Evolutionary conservation across 1,284 basidiomycete species (phyloP).

Genomic region (Ganoderma sp.): DNA sequence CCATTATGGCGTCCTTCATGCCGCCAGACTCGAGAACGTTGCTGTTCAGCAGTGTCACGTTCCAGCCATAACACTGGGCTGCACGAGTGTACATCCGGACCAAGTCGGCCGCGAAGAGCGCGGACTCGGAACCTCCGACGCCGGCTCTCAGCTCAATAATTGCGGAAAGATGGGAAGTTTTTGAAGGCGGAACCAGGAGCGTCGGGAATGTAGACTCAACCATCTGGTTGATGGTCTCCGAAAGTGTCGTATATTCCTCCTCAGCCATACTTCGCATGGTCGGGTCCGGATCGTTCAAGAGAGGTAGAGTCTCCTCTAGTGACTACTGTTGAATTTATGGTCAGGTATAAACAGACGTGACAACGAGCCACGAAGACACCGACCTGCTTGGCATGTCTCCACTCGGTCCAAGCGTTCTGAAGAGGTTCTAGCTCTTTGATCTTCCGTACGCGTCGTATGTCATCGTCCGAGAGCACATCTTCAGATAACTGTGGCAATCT

Average conservation of each 20-base stretch:
- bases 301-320: conserved; percentile 63
- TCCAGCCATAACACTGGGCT: conserved; percentile 61
- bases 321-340: conserved; percentile 53
- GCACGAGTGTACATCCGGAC: conserved; percentile 85
- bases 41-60: conserved; percentile 57
- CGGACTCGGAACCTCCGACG: conserved; percentile 90
- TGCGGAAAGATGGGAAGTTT: conserved; percentile 71
- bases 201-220: conserved; percentile 66
- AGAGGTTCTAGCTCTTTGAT: conserved; percentile 61
- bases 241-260: conserved; percentile 69
- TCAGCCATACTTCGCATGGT: conserved; percentile 74
- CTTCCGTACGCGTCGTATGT: conserved; percentile 50
- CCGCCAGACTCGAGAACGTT: conserved; percentile 68
- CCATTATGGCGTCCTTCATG: conserved; percentile 84
- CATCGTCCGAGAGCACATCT: conserved; percentile 42
- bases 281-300: conserved; percentile 79
- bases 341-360: conserved; percentile 9
- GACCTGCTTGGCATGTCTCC: conserved; percentile 52
- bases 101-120: conserved; percentile 82
- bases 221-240: conserved; percentile 53
- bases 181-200: conserved; percentile 74
- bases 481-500: conserved; percentile 38
- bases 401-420: conserved; percentile 56
- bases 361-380: conserved; percentile 27
- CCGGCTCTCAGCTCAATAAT: conserved; percentile 93